Evolutionary conservation across 768 basidiomycete species (phyloP).

Genomic region (Pleurotus platypus): DNA sequence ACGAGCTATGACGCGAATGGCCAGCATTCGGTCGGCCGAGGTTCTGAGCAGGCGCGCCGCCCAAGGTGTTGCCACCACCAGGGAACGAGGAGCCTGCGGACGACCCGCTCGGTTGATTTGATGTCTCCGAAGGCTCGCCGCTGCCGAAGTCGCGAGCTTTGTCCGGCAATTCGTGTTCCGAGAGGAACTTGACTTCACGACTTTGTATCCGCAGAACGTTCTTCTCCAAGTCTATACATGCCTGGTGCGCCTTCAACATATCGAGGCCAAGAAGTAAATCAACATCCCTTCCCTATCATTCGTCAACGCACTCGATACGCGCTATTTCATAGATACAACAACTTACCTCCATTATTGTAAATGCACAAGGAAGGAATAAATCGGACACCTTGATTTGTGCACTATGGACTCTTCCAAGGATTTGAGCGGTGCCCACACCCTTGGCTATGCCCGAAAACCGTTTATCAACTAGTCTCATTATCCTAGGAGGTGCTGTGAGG

Average conservation of each 20-base stretch:
- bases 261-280: conserved; percentile 98
- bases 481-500: conserved; percentile 34
- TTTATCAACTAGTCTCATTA: conserved; percentile 91
- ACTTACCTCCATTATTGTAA: conserved; percentile 91
- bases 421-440: conserved; percentile 93
- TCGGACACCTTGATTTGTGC: conserved; percentile 89
- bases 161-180: conserved; percentile 93
- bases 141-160: conserved; percentile 53
- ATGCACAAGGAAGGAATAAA: conserved; percentile 82
- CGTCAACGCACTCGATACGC: background rate
- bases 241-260: conserved; percentile 98
- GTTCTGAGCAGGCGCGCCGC: conserved; percentile 33
- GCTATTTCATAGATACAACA: background rate
- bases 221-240: conserved; percentile 90
- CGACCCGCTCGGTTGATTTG: conserved; percentile 6
- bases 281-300: conserved; percentile 76
- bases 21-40: conserved; percentile 18
- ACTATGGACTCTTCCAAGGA: conserved; percentile 90
- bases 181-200: conserved; percentile 81
- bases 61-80: conserved; percentile 64
- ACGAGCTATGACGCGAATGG: conserved; percentile 22
- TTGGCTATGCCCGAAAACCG: conserved; percentile 86
- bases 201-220: conserved; percentile 90
- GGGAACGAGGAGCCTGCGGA: conserved; percentile 45
- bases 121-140: conserved; percentile 9